A percentile compares a stretch with the other conserved stretches of the same genome.
Conservation (phyloP, 2,329 filamentous ascomycete species). For the Calonectria ilicicola region DNA sequence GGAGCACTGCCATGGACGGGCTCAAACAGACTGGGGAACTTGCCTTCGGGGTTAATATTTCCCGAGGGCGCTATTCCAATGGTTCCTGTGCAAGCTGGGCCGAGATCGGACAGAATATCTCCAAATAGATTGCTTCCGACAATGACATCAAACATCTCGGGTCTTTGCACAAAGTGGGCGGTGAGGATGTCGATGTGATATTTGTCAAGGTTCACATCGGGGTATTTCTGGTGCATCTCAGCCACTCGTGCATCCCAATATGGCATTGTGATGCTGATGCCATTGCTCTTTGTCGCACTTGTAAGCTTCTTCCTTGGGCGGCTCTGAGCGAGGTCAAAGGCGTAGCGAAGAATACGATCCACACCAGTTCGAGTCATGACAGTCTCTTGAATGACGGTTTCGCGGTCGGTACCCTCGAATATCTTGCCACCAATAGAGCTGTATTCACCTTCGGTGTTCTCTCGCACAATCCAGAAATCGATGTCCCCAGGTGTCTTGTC, state of each 20-base stretch:
- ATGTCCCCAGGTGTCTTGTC: slow-evolving; percentile 68
- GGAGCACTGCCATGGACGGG: slow-evolving; percentile 79
- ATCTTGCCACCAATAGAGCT: slow-evolving; percentile 73
- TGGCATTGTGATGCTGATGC: slow-evolving; percentile 75
- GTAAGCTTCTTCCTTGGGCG: slow-evolving; percentile 71
- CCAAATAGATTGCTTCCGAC: slow-evolving; percentile 74
- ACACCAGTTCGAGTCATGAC: slow-evolving; percentile 73
- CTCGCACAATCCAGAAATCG: slow-evolving; percentile 75
- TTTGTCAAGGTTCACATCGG: slow-evolving; percentile 71
- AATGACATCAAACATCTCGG: slow-evolving; percentile 70
- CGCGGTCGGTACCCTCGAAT: slow-evolving; percentile 69
- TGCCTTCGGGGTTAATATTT: slow-evolving; percentile 71
- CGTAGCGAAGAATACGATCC: slow-evolving; percentile 72
- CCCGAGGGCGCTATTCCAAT: slow-evolving; percentile 80
- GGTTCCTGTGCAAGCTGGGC: slow-evolving; percentile 76
- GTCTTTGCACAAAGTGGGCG: slow-evolving; percentile 71
- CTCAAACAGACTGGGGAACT: slow-evolving; percentile 69
- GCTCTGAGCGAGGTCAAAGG: slow-evolving; percentile 71
- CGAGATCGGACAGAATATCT: slow-evolving; percentile 79
- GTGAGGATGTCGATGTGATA: slow-evolving; percentile 77
- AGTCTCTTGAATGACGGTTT: slow-evolving; percentile 71
- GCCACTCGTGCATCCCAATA: slow-evolving; percentile 74
- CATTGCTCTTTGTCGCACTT: slow-evolving; percentile 76
- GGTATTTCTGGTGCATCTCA: slow-evolving; percentile 66
- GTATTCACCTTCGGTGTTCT: slow-evolving; percentile 78